Conservation (phyloP, 306 rosid genomes). For the Pterocarpus macrocarpus region DNA sequence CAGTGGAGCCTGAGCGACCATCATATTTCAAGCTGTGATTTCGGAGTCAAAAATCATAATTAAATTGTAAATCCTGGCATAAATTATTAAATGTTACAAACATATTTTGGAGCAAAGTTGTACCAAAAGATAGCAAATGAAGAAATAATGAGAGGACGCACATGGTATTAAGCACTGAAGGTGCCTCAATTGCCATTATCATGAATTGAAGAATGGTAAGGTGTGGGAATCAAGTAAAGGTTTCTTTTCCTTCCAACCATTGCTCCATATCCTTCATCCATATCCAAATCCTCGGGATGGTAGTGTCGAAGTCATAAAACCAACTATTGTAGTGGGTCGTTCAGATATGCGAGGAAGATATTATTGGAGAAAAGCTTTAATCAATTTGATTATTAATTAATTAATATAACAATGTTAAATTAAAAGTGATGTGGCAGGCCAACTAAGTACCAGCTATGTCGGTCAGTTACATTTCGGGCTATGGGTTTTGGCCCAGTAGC, state of each 20-base stretch:
- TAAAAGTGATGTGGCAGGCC: no score
- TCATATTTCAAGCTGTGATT: no score
- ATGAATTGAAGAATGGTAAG: slow-evolving; percentile 6
- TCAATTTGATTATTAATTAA: no score
- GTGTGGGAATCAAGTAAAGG: slow-evolving; percentile 44
- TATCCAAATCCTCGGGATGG: slow-evolving; percentile 35
- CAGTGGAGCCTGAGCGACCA: no score
- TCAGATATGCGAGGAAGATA: no score
- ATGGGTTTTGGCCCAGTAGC: no score
- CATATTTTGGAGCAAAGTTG: background rate
- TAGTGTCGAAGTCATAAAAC: no score
- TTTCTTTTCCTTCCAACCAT: slow-evolving; percentile 34
- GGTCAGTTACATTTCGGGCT: no score
- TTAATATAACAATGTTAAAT: no score
- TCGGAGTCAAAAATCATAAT: background rate
- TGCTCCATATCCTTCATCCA: slow-evolving; percentile 44
- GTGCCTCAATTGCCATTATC: background rate
- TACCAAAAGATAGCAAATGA: background rate
- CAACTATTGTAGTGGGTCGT: no score
- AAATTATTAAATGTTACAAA: background rate
- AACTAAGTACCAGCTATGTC: no score
- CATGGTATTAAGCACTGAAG: background rate
- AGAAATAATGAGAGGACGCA: background rate
- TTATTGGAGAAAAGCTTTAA: no score
- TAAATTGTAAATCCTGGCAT: background rate